Conservation (phyloP, 2,329 filamentous ascomycete genomes). For the Fusarium oxysporum region DNA sequence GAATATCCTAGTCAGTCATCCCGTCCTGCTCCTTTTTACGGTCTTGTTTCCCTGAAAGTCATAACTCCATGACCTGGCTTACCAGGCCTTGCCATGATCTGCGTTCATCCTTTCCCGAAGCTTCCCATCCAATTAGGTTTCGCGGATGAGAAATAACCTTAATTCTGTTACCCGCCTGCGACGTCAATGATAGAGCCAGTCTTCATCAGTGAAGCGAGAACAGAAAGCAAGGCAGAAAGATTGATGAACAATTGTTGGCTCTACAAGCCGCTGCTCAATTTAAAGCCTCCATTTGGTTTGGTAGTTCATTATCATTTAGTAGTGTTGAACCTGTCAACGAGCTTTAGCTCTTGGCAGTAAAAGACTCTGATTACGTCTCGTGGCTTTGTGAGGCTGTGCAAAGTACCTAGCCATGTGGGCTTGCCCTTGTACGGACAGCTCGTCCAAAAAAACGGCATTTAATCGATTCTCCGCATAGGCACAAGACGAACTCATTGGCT, state of each 20-base stretch:
- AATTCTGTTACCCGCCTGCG: constrained; percentile 17
- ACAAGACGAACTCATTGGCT: constrained; percentile 15
- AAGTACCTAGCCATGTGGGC: neutral
- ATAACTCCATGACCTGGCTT: constrained; percentile 7
- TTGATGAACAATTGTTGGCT: neutral
- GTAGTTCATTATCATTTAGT: neutral
- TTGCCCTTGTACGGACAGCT: neutral
- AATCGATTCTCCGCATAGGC: neutral
- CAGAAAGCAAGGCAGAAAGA: neutral
- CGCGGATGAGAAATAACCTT: constrained; percentile 34
- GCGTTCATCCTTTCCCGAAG: constrained; percentile 13
- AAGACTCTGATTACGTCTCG: neutral
- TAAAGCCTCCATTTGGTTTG: neutral
- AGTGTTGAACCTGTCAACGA: neutral
- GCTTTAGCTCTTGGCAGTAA: neutral
- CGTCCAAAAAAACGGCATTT: neutral
- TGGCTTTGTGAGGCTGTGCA: constrained; percentile 43
- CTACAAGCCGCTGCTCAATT: neutral
- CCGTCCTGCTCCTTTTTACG: neutral
- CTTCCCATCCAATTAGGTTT: constrained; percentile 17
- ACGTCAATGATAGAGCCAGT: constrained; percentile 2
- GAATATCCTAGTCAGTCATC: neutral
- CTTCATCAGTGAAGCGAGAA: neutral
- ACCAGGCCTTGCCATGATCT: constrained; percentile 26
- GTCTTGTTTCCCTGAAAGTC: constrained; percentile 11